Base-by-base conservation (phyloP, 2,329 filamentous ascomycete genomes). In the Botrytis fragariae region DNA sequence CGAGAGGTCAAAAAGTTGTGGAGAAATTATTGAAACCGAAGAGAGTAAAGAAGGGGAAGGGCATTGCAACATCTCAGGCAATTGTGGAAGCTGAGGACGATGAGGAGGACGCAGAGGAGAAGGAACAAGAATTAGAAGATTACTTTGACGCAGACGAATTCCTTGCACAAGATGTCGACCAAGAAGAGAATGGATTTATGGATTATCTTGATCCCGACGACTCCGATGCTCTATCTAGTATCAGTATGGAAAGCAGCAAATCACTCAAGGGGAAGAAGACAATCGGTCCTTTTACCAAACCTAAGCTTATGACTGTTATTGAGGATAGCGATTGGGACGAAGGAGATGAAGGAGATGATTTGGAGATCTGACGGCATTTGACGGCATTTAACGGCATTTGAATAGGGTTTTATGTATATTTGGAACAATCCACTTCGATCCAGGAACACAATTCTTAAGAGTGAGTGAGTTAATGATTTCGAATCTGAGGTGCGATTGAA, bases 1-100 rank as follows among this genome's bases (percentile, higher is more conserved):
- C 89, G 51, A 87, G 93, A 37, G 94, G 92, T 0, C 82, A 86
- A 72, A 91, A 92, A 73, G 91, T 94, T 76, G 84, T 95, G 1
- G 87, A 90, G 59, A 89, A 89, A 76, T 78, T 97, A 39, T 85
- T 94, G 77, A 93, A 89, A 80, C 83, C 60, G 0, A 79, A 77
- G 48, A 74, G 76, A 71, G 71, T 51, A 0, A 73, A 69, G 32
- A 77, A 77, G 51, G 73, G 25, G 0, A 76, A 73, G 39, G 69
- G 48, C 25, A 68, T 48, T 1, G n/a, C 69, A 16, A 62, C 76
- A 20, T 78, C 77, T 32, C 76, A 77, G 32, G 65, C 71, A 4
- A 35, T 71, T 18, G 73, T 75, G 16, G 72, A 74, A 7, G n/a
- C 65, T 42, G 63, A 73, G 29, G 72, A 74, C 37, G 74, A 77